These are phyloP conservation scores for Vitis amurensis DNA, from an alignment of 164 flowering plant genomes.

Conservation along the genomic window DNA sequence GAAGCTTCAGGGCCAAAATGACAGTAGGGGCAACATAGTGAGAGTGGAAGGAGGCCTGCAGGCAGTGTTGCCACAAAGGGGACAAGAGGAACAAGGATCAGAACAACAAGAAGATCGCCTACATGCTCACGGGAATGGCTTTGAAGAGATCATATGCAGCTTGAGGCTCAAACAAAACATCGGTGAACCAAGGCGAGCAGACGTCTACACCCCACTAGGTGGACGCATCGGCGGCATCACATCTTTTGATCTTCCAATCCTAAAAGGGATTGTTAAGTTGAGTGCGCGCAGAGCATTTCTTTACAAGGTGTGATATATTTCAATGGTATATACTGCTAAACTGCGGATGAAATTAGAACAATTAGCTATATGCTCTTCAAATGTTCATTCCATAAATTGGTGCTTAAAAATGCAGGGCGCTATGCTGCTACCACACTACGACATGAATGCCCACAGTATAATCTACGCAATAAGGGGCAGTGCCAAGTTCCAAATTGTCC, in stretches of 20 bases:
- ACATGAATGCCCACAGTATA: conserved; percentile 21
- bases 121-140: conserved; percentile 16
- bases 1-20: conserved; percentile 26
- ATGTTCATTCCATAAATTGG: background rate
- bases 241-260: conserved; percentile 39
- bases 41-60: background rate
- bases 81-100: background rate
- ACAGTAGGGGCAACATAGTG: conserved; percentile 19
- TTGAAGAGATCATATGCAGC: conserved; percentile 46
- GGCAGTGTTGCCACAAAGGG: background rate
- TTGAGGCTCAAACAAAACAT: conserved; percentile 30
- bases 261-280: conserved; percentile 8
- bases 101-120: background rate
- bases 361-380: background rate
- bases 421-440: conserved; percentile 23
- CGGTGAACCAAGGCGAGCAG: conserved; percentile 21
- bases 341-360: too few relatives aligned
- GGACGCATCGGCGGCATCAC: conserved; percentile 35
- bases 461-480: conserved; percentile 22
- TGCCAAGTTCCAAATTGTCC: conserved; percentile 22
- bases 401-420: conserved; percentile 18
- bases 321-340: background rate
- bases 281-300: conserved; percentile 22
- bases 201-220: conserved; percentile 25
- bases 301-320: conserved; percentile 8